Conservation (phyloP, 2,329 filamentous ascomycete species). For the Tricladium varicosporioides region DNA sequence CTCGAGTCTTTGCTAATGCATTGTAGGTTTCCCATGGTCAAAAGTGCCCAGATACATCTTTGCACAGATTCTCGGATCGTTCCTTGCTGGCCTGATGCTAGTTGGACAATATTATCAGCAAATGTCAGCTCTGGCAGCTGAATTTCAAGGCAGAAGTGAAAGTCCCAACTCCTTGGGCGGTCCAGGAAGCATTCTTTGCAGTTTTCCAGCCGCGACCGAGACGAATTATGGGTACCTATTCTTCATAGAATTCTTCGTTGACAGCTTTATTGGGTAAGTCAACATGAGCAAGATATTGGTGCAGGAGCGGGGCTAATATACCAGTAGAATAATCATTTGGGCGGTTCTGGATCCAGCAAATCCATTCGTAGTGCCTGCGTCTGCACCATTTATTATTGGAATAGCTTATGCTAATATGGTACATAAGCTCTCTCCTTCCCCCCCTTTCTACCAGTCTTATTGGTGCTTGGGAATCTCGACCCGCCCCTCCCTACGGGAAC, state of each 20-base stretch:
- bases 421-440: no score
- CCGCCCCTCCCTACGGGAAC: no score
- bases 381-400: slow-evolving; percentile 53
- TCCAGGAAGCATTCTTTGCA: slow-evolving; percentile 53
- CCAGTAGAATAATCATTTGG: slow-evolving; percentile 51
- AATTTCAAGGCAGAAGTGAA: slow-evolving; percentile 29
- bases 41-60: slow-evolving; percentile 58
- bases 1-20: no score
- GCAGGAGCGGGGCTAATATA: slow-evolving; percentile 1
- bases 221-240: slow-evolving; percentile 55
- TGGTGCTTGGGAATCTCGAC: no score
- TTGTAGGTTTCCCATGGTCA: slow-evolving; percentile 48
- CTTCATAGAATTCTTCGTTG: slow-evolving; percentile 58
- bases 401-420: slow-evolving; percentile 44
- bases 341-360: slow-evolving; percentile 56
- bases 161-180: slow-evolving; percentile 45
- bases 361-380: slow-evolving; percentile 48
- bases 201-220: slow-evolving; percentile 49
- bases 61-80: slow-evolving; percentile 54
- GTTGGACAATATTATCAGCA: slow-evolving; percentile 57
- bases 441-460: no score
- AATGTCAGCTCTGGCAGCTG: slow-evolving; percentile 40
- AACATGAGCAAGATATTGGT: not conserved
- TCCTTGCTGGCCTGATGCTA: slow-evolving; percentile 52
- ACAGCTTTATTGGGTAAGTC: slow-evolving; percentile 46